Conservation (phyloP, 495 filamentous ascomycete genomes). For the Hypoxylon intermedium region DNA sequence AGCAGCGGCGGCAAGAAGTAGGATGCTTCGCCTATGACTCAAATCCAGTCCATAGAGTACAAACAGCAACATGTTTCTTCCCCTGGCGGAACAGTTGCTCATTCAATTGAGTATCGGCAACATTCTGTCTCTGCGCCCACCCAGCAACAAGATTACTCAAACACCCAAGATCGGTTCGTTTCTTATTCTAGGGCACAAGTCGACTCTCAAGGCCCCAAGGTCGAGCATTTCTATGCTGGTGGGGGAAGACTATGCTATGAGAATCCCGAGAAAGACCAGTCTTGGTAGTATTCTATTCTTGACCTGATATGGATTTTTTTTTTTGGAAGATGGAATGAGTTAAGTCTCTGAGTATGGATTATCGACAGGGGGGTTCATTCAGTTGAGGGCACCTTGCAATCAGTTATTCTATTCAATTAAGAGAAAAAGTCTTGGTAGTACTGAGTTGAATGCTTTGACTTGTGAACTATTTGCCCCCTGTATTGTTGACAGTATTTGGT, state of each 20-base stretch:
- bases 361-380: not conserved
- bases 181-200: not conserved
- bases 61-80: not conserved
- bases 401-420: not conserved
- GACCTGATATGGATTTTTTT: not conserved
- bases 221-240: not conserved
- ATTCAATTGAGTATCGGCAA: not conserved
- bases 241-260: not conserved
- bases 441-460: not conserved
- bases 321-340: not conserved
- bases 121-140: not conserved
- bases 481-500: not conserved
- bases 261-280: constrained; percentile 4
- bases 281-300: constrained; percentile 1
- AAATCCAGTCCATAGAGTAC: not conserved
- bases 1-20: constrained; percentile 24
- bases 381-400: not conserved
- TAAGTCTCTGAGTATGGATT: not conserved
- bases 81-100: not conserved
- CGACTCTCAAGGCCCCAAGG: not conserved
- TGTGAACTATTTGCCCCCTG: not conserved
- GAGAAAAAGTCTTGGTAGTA: constrained; percentile 12
- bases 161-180: not conserved
- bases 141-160: not conserved
- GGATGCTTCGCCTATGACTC: not conserved